Conservation (phyloP, 2,329 filamentous ascomycete genomes). For the Fusarium sp. region DNA sequence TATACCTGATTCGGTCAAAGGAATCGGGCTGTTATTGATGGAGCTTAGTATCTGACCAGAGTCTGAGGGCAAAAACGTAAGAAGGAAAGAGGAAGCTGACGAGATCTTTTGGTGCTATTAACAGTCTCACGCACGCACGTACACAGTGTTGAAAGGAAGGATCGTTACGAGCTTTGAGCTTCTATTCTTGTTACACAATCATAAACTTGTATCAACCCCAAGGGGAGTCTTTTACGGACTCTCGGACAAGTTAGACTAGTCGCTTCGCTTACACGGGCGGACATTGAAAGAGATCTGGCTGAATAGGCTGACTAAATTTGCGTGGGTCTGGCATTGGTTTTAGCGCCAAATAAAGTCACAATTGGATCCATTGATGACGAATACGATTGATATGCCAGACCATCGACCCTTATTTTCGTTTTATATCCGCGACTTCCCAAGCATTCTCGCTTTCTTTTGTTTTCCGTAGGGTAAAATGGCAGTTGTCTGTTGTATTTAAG, state of each 20-base stretch:
- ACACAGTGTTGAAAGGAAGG: background rate
- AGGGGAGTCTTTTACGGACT: slow-evolving; percentile 8
- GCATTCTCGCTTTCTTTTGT: background rate
- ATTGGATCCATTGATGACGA: slow-evolving; percentile 33
- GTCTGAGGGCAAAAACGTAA: slow-evolving; percentile 14
- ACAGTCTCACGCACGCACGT: slow-evolving; percentile 16
- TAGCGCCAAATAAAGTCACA: slow-evolving; percentile 36
- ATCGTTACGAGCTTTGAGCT: slow-evolving; percentile 6
- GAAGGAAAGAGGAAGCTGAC: slow-evolving; percentile 28
- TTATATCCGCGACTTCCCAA: slow-evolving; percentile 13
- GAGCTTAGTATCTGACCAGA: slow-evolving; percentile 26
- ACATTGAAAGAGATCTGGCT: slow-evolving; percentile 19
- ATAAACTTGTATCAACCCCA: slow-evolving; percentile 1
- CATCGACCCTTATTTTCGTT: slow-evolving; percentile 10
- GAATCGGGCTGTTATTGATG: background rate
- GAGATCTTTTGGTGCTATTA: background rate
- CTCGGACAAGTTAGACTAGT: slow-evolving; percentile 12
- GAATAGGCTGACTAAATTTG: slow-evolving; percentile 34
- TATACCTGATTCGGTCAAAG: slow-evolving; percentile 28
- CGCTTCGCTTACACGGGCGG: slow-evolving; percentile 35
- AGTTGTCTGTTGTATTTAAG: slow-evolving; percentile 4
- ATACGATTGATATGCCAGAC: slow-evolving; percentile 25
- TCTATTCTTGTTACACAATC: slow-evolving; percentile 20
- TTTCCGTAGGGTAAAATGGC: background rate
- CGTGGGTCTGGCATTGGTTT: slow-evolving; percentile 19